Evolutionary conservation across 768 basidiomycete genomes (phyloP).

Genomic region (Amanita molliuscula): DNA sequence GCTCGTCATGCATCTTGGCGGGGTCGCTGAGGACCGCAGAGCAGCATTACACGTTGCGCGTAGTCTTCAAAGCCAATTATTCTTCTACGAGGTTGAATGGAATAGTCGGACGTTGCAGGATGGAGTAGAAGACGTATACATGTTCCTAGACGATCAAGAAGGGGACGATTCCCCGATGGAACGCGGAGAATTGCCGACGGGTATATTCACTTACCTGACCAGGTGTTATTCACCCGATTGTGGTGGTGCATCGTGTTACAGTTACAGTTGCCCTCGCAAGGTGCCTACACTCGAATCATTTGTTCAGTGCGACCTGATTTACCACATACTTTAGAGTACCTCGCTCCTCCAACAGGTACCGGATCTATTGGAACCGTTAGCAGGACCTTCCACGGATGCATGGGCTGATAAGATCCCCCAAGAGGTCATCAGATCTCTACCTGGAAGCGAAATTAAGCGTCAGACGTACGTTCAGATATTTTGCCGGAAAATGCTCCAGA

Average conservation of each 20-base stretch:
- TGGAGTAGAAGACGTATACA: conserved; percentile 88
- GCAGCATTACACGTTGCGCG: conserved; percentile 84
- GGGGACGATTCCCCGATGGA: conserved; percentile 50
- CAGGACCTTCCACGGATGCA: conserved; percentile 23
- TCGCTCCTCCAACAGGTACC: conserved; percentile 19
- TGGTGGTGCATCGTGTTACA: conserved; percentile 69
- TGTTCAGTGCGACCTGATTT: conserved; percentile 1
- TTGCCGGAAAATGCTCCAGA: not conserved
- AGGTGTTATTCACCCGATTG: conserved; percentile 87
- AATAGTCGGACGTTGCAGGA: conserved; percentile 73
- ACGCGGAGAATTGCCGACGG: conserved; percentile 70
- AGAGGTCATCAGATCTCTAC: conserved; percentile 36
- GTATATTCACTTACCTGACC: conserved; percentile 83
- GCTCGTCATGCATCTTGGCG: conserved; percentile 62
- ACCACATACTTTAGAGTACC: conserved; percentile 17
- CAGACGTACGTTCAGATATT: conserved; percentile 43
- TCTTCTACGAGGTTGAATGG: conserved; percentile 98
- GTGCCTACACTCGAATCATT: conserved; percentile 22
- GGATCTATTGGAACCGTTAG: conserved; percentile 20
- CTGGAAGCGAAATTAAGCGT: conserved; percentile 69
- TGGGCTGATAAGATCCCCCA: conserved; percentile 38
- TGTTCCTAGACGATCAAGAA: conserved; percentile 79
- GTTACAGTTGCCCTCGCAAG: conserved; percentile 68
- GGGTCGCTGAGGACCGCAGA: conserved; percentile 68
- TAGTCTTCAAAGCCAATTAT: conserved; percentile 84